These are phyloP conservation scores for Apiotrichum sp. DNA, from an alignment of 1,284 basidiomycete species.

Conservation along the genomic window DNA sequence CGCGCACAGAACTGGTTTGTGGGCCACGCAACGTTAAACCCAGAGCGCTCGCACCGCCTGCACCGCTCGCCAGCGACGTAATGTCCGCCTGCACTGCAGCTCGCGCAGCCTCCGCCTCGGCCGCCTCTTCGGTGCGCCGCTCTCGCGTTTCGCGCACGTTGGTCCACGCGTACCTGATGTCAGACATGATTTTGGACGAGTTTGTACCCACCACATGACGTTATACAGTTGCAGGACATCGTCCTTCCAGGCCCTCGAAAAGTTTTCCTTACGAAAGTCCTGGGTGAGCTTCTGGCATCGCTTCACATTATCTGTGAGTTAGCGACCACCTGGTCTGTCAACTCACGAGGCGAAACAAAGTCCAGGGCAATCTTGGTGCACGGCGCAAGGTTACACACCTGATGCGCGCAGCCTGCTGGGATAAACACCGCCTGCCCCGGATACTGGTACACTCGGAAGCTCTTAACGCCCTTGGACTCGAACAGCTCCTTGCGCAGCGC, in stretches of 20 bases:
- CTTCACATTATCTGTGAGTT: constrained; percentile 63
- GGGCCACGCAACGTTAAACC: not conserved
- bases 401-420: constrained; percentile 90
- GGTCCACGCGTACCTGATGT: constrained; percentile 39
- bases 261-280: constrained; percentile 85
- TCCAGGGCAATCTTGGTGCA: constrained; percentile 96
- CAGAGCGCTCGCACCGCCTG: not conserved
- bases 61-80: constrained; percentile 15
- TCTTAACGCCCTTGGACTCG: constrained; percentile 63
- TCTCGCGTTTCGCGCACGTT: constrained; percentile 31
- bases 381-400: constrained; percentile 70
- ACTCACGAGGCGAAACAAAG: constrained; percentile 71
- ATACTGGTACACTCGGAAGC: constrained; percentile 78
- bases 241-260: constrained; percentile 82
- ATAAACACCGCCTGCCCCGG: constrained; percentile 94
- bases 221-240: constrained; percentile 84
- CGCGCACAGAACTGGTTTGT: constrained; percentile 13
- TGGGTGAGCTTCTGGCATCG: constrained; percentile 75
- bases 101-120: constrained; percentile 15
- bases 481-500: constrained; percentile 62
- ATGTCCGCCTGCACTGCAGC: constrained; percentile 18
- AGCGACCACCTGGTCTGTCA: not conserved
- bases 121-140: constrained; percentile 18
- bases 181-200: not conserved
- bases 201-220: constrained; percentile 78